A percentile compares a stretch with the other conserved stretches of the same genome.
Conservation (phyloP, 768 basidiomycete species). For the Boletus coccyginus region DNA sequence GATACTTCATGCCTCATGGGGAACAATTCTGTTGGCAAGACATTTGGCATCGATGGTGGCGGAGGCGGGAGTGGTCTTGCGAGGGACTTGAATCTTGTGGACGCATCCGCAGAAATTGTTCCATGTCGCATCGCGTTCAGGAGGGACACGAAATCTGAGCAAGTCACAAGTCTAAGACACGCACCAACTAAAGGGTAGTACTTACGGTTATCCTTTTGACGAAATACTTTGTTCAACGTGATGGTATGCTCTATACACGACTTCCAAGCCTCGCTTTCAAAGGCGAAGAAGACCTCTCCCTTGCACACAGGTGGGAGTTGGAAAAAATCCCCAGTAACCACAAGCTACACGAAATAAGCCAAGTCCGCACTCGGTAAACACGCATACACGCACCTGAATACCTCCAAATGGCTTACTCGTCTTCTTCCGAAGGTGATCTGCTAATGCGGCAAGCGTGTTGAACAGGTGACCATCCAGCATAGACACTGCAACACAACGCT, state of each 20-base stretch:
- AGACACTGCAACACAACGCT: conserved; percentile 43
- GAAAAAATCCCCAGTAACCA: conserved; percentile 59
- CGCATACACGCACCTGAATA: conserved; percentile 46
- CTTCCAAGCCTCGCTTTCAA: conserved; percentile 50
- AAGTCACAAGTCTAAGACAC: neutral
- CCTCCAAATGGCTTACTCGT: conserved; percentile 57
- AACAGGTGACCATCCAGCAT: conserved; percentile 67
- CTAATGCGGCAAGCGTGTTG: conserved; percentile 56
- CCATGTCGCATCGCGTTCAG: conserved; percentile 78
- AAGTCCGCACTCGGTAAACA: neutral
- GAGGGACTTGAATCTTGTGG: conserved; percentile 47
- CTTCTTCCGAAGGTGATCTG: conserved; percentile 49
- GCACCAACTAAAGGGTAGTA: neutral
- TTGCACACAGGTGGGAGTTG: conserved; percentile 56
- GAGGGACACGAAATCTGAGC: conserved; percentile 62
- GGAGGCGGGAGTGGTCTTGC: conserved; percentile 28
- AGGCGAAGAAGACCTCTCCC: conserved; percentile 53
- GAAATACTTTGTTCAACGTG: conserved; percentile 51
- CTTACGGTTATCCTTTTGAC: conserved; percentile 71
- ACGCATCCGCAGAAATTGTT: conserved; percentile 43
- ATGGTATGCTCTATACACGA: conserved; percentile 49
- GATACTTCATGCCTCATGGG: conserved; percentile 71
- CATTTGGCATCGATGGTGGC: conserved; percentile 27
- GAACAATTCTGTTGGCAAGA: conserved; percentile 55
- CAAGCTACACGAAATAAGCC: conserved; percentile 32